These are phyloP conservation scores for Talaromyces proteolyticus DNA, from an alignment of 495 filamentous ascomycete genomes.

Conservation along the genomic window DNA sequence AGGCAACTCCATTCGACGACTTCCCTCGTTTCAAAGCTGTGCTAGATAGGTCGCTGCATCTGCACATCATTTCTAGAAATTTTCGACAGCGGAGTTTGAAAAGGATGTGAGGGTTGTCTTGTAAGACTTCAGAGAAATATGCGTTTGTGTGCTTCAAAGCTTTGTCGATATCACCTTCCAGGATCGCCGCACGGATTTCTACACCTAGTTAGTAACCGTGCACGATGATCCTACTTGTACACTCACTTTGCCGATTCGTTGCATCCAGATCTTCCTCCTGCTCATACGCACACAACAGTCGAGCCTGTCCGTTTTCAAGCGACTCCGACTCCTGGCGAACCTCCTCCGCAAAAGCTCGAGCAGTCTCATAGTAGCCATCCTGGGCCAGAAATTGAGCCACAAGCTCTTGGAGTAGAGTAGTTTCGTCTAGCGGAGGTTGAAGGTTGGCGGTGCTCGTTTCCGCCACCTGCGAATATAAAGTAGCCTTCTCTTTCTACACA, in stretches of 20 bases:
- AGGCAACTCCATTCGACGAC: conserved; percentile 20
- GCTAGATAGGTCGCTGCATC: conserved; percentile 58
- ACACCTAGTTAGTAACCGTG: conserved; percentile 9
- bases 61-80: conserved; percentile 94
- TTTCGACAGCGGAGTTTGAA: conserved; percentile 88
- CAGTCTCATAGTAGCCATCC: conserved; percentile 95
- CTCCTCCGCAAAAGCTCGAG: conserved; percentile 81
- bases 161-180: conserved; percentile 89
- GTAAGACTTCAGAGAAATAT: conserved; percentile 76
- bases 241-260: conserved; percentile 76
- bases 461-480: conserved; percentile 52
- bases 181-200: conserved; percentile 84
- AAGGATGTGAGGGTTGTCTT: conserved; percentile 80
- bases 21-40: conserved; percentile 30
- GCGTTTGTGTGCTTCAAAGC: conserved; percentile 74
- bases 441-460: conserved; percentile 46
- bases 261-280: conserved; percentile 85
- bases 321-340: conserved; percentile 65
- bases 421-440: conserved; percentile 65
- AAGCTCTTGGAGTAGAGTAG: conserved; percentile 72
- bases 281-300: conserved; percentile 56
- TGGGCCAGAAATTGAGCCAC: conserved; percentile 88
- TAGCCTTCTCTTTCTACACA: conserved; percentile 52
- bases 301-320: conserved; percentile 48
- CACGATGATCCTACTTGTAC: no score